A percentile compares a stretch with the other conserved stretches of the same genome.
Conservation (phyloP, 148 eudicot genomes). For the Fagopyrum homotropicum region DNA sequence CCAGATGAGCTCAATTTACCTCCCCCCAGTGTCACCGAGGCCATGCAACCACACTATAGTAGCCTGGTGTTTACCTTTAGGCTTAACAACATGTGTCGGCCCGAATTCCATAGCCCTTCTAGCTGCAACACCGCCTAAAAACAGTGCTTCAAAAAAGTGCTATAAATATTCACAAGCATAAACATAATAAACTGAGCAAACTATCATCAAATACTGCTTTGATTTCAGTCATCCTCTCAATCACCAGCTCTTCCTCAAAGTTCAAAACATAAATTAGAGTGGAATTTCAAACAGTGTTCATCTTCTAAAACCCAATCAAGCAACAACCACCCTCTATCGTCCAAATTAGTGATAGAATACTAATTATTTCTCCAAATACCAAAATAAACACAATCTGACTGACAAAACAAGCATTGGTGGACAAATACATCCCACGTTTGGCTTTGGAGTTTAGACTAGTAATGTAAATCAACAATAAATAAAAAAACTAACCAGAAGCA, state of each 20-base stretch:
- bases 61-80: conserved; percentile 93
- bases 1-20: conserved; percentile 31
- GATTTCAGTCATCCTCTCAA: neutral
- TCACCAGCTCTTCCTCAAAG: neutral
- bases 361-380: neutral
- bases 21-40: conserved; percentile 89
- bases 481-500: conserved; percentile 46
- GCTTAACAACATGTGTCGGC: conserved; percentile 73
- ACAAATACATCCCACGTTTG: neutral
- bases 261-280: neutral
- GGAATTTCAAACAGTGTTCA: neutral
- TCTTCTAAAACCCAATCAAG: neutral
- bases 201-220: neutral
- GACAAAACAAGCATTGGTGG: neutral
- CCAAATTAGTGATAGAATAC: neutral
- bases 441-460: neutral
- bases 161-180: neutral
- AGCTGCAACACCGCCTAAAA: conserved; percentile 52
- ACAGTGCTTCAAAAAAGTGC: conserved; percentile 12
- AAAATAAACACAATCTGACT: neutral
- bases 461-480: neutral
- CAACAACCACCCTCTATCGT: neutral
- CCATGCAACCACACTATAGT: conserved; percentile 96
- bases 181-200: neutral
- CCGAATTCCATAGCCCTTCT: conserved; percentile 80